phyloP scores from a whole-genome alignment of 768 basidiomycete genomes.

The Lactarius pseudohatsudake region DNA sequence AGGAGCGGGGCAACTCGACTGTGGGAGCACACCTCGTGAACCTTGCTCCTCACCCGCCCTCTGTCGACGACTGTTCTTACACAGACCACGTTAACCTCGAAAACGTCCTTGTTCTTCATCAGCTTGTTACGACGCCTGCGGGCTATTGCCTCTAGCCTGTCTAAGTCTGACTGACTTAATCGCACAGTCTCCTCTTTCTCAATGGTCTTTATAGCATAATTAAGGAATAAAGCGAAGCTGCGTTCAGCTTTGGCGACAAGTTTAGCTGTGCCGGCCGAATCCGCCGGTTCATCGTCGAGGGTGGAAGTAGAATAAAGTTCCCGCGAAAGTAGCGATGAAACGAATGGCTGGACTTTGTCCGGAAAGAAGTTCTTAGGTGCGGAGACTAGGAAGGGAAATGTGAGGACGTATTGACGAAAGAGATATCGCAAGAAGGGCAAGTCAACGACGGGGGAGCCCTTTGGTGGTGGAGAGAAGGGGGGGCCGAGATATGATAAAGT shows the following conservation, averaged over 20 bases:
- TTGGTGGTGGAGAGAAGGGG: conserved; percentile 76
- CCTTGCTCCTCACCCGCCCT: conserved; percentile 79
- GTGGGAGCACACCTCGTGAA: conserved; percentile 70
- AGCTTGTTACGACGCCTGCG: conserved; percentile 57
- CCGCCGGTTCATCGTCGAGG: conserved; percentile 54
- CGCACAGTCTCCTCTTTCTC: conserved; percentile 90
- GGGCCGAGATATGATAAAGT: conserved; percentile 85
- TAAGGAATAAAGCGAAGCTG: conserved; percentile 78
- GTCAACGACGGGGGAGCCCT: conserved; percentile 57
- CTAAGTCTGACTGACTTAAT: conserved; percentile 80
- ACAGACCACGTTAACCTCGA: conserved; percentile 90
- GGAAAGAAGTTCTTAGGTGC: conserved; percentile 93
- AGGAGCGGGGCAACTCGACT: conserved; percentile 9
- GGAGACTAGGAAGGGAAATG: conserved; percentile 90
- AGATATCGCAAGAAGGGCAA: conserved; percentile 87
- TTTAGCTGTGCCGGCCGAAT: conserved; percentile 59
- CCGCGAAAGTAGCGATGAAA: conserved; percentile 76
- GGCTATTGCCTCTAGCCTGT: conserved; percentile 71
- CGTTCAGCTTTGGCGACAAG: conserved; percentile 80
- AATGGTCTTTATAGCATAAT: conserved; percentile 75
- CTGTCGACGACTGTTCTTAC: conserved; percentile 82
- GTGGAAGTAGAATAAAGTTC: conserved; percentile 66
- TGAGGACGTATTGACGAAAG: conserved; percentile 89
- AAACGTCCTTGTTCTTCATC: conserved; percentile 51
- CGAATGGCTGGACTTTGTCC: conserved; percentile 92